phyloP scores from a whole-genome alignment of 176 grass and related monocot species.

The Neostapfia colusana region DNA sequence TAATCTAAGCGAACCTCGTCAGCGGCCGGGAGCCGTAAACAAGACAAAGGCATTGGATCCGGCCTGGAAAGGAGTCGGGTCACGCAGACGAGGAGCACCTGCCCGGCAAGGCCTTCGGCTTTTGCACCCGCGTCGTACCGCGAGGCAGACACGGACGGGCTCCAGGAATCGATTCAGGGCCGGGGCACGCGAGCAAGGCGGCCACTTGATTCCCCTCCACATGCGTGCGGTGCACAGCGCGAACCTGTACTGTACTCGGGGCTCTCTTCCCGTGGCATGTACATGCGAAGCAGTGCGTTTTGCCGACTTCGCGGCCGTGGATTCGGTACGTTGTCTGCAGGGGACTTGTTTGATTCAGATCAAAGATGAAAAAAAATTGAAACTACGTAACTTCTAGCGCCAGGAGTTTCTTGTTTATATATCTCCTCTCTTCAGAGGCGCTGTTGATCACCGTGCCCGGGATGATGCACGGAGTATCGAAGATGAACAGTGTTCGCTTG shows the following conservation, averaged over 20 bases:
- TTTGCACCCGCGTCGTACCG: slow-evolving; percentile 40
- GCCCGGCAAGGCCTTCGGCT: slow-evolving; percentile 16
- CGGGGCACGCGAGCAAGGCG: slow-evolving; percentile 20
- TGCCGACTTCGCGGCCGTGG: slow-evolving; percentile 26
- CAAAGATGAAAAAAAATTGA: not conserved
- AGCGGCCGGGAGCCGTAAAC: slow-evolving; percentile 20
- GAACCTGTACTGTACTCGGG: not conserved
- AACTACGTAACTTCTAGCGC: not conserved
- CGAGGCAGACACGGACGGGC: slow-evolving; percentile 19
- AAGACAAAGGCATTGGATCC: slow-evolving; percentile 42
- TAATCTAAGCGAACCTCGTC: not conserved
- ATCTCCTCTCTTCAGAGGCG: not conserved
- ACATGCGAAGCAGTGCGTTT: not conserved
- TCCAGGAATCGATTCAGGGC: slow-evolving; percentile 32
- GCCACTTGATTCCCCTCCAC: slow-evolving; percentile 30
- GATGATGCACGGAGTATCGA: not conserved
- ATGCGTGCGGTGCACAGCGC: slow-evolving; percentile 14
- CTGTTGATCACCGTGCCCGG: not conserved
- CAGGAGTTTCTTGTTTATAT: not conserved
- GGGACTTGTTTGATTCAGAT: not conserved
- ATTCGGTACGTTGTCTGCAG: not conserved
- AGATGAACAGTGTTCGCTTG: not conserved
- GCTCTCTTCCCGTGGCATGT: not conserved
- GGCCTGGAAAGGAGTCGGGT: not conserved
- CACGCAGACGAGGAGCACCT: not conserved